phyloP scores from a whole-genome alignment of 768 basidiomycete genomes.

The Lanmaoa pseudosensibilis region DNA sequence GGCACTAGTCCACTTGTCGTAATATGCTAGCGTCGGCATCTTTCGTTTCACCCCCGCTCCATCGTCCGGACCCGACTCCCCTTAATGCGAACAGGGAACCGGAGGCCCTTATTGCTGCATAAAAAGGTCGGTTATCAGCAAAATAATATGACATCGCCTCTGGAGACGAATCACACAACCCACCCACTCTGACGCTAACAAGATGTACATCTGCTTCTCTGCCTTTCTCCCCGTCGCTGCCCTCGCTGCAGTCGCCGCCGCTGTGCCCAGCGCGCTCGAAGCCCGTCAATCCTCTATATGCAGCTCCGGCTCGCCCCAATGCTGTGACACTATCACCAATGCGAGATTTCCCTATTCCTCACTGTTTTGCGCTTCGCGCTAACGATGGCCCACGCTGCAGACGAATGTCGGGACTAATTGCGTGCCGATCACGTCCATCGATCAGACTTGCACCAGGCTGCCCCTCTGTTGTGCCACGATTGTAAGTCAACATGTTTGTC shows the following conservation, averaged over 20 bases:
- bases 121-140: not conserved
- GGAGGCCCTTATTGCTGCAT: not conserved
- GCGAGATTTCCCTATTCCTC: not conserved
- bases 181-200: not conserved
- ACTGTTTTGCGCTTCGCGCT: not conserved
- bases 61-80: no score
- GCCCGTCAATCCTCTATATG: not conserved
- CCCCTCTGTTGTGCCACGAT: no score
- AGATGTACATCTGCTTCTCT: slow-evolving; percentile 9
- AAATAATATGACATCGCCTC: not conserved
- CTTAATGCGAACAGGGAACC: no score
- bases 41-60: no score
- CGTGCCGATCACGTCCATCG: not conserved
- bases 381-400: not conserved
- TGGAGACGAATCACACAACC: not conserved
- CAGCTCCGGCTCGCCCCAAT: slow-evolving; percentile 3
- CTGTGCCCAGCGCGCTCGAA: not conserved
- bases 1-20: no score
- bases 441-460: no score
- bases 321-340: not conserved
- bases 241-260: slow-evolving; percentile 4
- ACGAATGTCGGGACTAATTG: not conserved
- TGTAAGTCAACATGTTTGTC: no score
- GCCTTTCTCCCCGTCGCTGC: slow-evolving; percentile 12
- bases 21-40: no score